Percentiles rank a stretch among this genome's conserved stretches.
Conservation (phyloP, 1,284 basidiomycete species). For the Exsudoporus floridanus region DNA sequence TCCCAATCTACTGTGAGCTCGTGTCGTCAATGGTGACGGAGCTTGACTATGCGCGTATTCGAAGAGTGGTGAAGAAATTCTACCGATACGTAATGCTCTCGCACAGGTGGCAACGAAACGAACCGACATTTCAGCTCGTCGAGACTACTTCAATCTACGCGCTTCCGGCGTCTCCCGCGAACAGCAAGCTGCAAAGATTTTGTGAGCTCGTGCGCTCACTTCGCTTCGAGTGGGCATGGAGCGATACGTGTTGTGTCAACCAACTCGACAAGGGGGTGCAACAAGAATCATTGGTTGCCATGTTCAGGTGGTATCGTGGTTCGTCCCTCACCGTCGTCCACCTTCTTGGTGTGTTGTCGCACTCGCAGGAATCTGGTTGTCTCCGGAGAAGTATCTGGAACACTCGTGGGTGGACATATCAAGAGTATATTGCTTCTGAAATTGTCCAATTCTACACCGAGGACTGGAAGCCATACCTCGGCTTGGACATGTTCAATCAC, state of each 20-base stretch:
- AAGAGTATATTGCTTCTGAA: too few relatives aligned
- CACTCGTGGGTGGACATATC: too few relatives aligned
- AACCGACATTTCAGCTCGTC: too few relatives aligned
- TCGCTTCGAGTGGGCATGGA: constrained; percentile 5
- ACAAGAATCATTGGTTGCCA: too few relatives aligned
- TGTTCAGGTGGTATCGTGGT: neutral
- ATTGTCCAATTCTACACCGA: too few relatives aligned
- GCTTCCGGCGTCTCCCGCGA: too few relatives aligned
- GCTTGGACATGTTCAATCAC: too few relatives aligned
- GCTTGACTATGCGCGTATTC: neutral
- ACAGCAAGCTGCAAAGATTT: constrained; percentile 3
- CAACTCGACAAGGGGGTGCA: too few relatives aligned
- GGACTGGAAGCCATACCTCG: too few relatives aligned
- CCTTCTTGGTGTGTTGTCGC: neutral
- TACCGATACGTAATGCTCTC: neutral
- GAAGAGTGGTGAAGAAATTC: neutral
- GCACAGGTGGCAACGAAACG: too few relatives aligned
- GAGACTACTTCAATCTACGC: too few relatives aligned
- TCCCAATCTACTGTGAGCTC: neutral
- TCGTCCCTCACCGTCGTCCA: neutral
- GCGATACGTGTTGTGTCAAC: constrained; percentile 6
- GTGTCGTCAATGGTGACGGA: neutral
- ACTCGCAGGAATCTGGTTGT: neutral
- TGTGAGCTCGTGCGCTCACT: neutral
- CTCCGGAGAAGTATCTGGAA: neutral